Evolutionary conservation across 169 alveolate species (phyloP).

Genomic region (Miamiensis avidus): DNA sequence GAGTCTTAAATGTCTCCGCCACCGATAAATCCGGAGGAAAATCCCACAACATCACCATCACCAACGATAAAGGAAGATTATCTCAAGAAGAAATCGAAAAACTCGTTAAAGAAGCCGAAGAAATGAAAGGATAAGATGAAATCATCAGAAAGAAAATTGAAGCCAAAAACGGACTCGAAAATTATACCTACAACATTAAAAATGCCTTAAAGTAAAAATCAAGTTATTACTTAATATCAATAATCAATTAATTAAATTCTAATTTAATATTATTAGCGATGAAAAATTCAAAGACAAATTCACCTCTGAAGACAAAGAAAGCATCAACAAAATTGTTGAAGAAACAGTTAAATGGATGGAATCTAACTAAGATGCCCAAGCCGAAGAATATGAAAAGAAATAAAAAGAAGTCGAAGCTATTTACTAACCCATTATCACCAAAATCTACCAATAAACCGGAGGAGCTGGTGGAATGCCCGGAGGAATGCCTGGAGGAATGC

Average conservation of each 20-base stretch:
- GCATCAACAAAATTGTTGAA: slow-evolving; percentile 85
- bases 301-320: slow-evolving; percentile 88
- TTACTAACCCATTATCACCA: slow-evolving; percentile 94
- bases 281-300: slow-evolving; percentile 93
- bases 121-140: slow-evolving; percentile 95
- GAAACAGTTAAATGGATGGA: slow-evolving; percentile 95
- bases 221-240: background rate
- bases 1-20: slow-evolving; percentile 96
- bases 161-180: slow-evolving; percentile 93
- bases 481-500: background rate
- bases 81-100: slow-evolving; percentile 95
- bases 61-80: slow-evolving; percentile 96
- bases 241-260: too few species aligned
- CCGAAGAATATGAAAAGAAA: slow-evolving; percentile 93
- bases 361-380: slow-evolving; percentile 93
- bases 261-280: slow-evolving; percentile 49
- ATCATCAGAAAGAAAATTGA: slow-evolving; percentile 89
- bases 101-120: slow-evolving; percentile 97
- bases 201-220: slow-evolving; percentile 77
- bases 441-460: slow-evolving; percentile 92
- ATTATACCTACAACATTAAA: slow-evolving; percentile 93
- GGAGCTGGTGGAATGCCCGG: slow-evolving; percentile 92
- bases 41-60: slow-evolving; percentile 94
- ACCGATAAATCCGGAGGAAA: slow-evolving; percentile 95
- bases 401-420: slow-evolving; percentile 96